Evolutionary conservation across 495 filamentous ascomycete genomes (phyloP), one percentile per base, ranked within the genome.

Genomic region (Neurospora intermedia): DNA sequence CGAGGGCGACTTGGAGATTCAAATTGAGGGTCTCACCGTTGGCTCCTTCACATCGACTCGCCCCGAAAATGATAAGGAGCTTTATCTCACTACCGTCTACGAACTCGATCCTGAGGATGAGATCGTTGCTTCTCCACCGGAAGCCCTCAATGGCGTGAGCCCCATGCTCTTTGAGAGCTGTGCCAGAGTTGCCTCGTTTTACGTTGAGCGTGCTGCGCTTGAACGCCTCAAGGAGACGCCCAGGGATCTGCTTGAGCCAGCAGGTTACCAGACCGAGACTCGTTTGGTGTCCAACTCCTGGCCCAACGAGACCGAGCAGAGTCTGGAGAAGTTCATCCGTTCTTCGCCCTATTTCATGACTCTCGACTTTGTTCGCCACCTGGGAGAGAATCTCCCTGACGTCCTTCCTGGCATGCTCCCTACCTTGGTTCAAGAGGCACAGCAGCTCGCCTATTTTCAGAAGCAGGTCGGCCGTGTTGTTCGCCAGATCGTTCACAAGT

Each of bases 41-140:
- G 76, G 75, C 4, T 82, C 83, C 13, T 76, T 83, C 40, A 76
- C 77, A 11, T 71, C 82, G 2, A 83, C 80, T 3, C 77, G 74
- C 35, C 80, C 83, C 6, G 81, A 82, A 54, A 76, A 86, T 3
- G 84, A 86, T 73, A 76, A 78, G 31, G 83, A 85, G 70, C 75
- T 85, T 3, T 86, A 84, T 54, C 76, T 85, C 27, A 79, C 79
- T n/a, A 84, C 83, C 0, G 75, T 78, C 46, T 73, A 77, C 42
- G 80, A 84, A 20, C 15, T 84, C 5, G 83, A 86, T 40, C 83
- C 83, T 2, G 82, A 82, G 16, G 76, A 82, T 41, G 79, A 80
- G 45, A 84, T 86, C 45, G 72, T 80, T n/a, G 42, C 41, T 7
- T 46, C 69, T 1, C 62, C 74, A 0, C 11, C 41, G 1, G 35